These are phyloP conservation scores for Crithidia mellificae DNA, from an alignment of 208 protist genomes.

Conservation along the genomic window DNA sequence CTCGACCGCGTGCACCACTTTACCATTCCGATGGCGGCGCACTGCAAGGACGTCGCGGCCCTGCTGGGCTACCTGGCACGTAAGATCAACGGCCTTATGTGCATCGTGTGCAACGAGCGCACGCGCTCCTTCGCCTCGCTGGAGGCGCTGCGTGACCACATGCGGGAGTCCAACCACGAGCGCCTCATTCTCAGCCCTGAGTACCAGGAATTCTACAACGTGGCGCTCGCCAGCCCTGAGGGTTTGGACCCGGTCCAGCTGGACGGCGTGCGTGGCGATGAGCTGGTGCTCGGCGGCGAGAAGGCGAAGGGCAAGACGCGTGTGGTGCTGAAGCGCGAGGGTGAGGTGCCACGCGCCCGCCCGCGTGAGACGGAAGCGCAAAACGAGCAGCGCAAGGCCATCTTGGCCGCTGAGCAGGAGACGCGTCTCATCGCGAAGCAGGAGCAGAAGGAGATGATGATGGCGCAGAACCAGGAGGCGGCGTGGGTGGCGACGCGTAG, in stretches of 20 bases:
- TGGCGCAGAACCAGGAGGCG: conserved; percentile 48
- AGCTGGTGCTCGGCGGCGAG: conserved; percentile 43
- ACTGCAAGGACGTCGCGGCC: conserved; percentile 65
- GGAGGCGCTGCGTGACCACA: conserved; percentile 83
- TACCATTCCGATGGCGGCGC: conserved; percentile 62
- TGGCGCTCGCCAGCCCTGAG: conserved; percentile 63
- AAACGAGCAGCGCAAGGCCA: conserved; percentile 53
- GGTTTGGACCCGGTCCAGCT: conserved; percentile 41
- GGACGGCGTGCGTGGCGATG: conserved; percentile 45
- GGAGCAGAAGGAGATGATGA: conserved; percentile 70
- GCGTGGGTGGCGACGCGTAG: conserved; percentile 44
- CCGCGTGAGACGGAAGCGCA: conserved; percentile 64
- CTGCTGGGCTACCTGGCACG: conserved; percentile 82
- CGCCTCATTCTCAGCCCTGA: conserved; percentile 73
- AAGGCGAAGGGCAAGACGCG: conserved; percentile 33
- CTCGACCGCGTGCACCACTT: conserved; percentile 70
- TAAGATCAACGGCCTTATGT: conserved; percentile 88
- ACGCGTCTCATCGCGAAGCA: conserved; percentile 52
- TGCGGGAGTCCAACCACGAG: conserved; percentile 84
- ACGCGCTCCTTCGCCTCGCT: conserved; percentile 71
- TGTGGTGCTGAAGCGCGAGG: conserved; percentile 62
- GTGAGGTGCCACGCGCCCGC: conserved; percentile 65
- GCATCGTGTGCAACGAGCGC: conserved; percentile 87
- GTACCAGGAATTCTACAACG: conserved; percentile 86
- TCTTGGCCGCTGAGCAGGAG: conserved; percentile 61